A percentile compares a stretch with the other conserved stretches of the same genome.
These are phyloP conservation scores for Zygotorulaspora florentina DNA, from an alignment of 805 yeast genomes.

Conservation along the genomic window DNA sequence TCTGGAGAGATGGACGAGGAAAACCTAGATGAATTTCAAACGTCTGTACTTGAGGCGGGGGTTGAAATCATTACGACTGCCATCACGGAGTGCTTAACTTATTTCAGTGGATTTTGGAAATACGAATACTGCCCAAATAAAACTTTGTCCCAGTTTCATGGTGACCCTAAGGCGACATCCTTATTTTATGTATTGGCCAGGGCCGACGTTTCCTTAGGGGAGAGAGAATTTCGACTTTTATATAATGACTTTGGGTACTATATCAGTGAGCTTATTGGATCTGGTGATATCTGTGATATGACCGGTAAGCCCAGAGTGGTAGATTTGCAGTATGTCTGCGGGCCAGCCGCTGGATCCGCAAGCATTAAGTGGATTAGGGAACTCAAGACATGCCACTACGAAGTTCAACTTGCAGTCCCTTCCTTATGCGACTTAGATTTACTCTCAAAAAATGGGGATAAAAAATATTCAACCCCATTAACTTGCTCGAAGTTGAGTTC, in stretches of 20 bases:
- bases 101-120: slow-evolving; percentile 48
- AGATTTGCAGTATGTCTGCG: slow-evolving; percentile 57
- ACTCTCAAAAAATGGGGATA: slow-evolving; percentile 25
- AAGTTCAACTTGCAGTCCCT: slow-evolving; percentile 48
- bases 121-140: slow-evolving; percentile 49
- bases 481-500: slow-evolving; percentile 11
- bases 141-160: slow-evolving; percentile 47
- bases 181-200: slow-evolving; percentile 29
- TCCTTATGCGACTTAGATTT: slow-evolving; percentile 42
- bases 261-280: slow-evolving; percentile 35
- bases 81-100: slow-evolving; percentile 26
- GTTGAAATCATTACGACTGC: slow-evolving; percentile 16
- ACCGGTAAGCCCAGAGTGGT: slow-evolving; percentile 49
- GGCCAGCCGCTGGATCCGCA: slow-evolving; percentile 28
- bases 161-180: slow-evolving; percentile 7
- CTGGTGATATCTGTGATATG: slow-evolving; percentile 59
- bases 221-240: slow-evolving; percentile 28
- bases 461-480: slow-evolving; percentile 19
- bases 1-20: slow-evolving; percentile 10
- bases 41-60: slow-evolving; percentile 18
- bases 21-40: slow-evolving; percentile 11
- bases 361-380: slow-evolving; percentile 44
- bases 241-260: slow-evolving; percentile 36
- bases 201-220: slow-evolving; percentile 16
- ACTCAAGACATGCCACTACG: slow-evolving; percentile 54